Evolutionary conservation across 345 rosid species (phyloP), one percentile per base, ranked within the genome.

Genomic region (Salix caprea): DNA sequence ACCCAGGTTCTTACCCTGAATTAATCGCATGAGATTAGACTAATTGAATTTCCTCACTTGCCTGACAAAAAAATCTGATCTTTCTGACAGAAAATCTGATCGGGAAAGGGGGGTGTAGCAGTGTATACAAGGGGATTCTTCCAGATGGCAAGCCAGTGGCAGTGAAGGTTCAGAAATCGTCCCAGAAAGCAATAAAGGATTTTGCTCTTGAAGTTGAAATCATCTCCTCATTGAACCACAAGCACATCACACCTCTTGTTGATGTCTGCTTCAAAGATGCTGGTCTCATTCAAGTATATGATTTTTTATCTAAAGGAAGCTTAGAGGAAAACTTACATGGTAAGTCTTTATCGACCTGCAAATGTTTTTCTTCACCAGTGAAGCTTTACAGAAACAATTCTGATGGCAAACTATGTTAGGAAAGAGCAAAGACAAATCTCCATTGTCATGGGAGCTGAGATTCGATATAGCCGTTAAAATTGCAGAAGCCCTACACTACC

Each of bases 51-150:
- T 54, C 64, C 65, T 73, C 23, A 26, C 74, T 28, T 46, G 40
- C 75, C 61, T 76, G 18, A 24, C 48, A 13, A 82, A 77, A 46
- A 70, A 56, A 28, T 80, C 64, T 72, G 34, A 54, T 79, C 40
- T 26, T 19, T 24, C 24, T 78, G 70, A 54, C 79, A 93, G 99
- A 82, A 78, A 92, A 90, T 72, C 67, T 93, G 32, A 90, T 88
- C 19, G 99, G 96, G 26, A 86, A 91, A 81, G 98, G 99, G 74
- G 99, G 97, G 32, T 89, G 87, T 60, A 93, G 89, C 79, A 84
- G 78, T 18, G 98, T 96, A 1, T 96, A 90, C 71, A 93, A 84
- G 78, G 98, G 98, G 15, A 76, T 77, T 68, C 91, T 93, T 76
- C 88, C 83, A 3, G 97, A 91, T 84, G 93, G 98, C 16, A 90